Conservation (phyloP, 2,329 filamentous ascomycete species). For the Emydomyces testavorans region DNA sequence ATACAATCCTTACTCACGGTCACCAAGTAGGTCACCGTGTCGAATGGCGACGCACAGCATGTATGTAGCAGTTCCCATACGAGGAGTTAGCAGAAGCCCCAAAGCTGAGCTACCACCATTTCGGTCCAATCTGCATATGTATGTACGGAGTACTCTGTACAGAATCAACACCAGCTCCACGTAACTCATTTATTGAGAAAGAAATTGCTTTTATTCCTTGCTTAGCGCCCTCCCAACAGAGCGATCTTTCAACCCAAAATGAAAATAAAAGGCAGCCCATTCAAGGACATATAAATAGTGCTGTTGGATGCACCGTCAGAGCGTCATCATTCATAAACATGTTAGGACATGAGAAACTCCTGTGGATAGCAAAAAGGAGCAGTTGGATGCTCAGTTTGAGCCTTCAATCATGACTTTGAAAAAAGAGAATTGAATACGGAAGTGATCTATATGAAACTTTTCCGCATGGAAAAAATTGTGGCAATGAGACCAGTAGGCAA, state of each 20-base stretch:
- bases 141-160: too few relatives aligned
- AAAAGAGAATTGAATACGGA: not conserved
- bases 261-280: not conserved
- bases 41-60: too few relatives aligned
- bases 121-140: too few relatives aligned
- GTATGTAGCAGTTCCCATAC: too few relatives aligned
- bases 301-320: constrained; percentile 11
- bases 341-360: constrained; percentile 2
- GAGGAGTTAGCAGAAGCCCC: too few relatives aligned
- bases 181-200: not conserved
- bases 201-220: too few relatives aligned
- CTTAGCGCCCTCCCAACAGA: too few relatives aligned
- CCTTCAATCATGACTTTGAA: not conserved
- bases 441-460: not conserved
- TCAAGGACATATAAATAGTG: too few relatives aligned
- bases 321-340: constrained; percentile 8
- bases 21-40: too few relatives aligned
- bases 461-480: not conserved
- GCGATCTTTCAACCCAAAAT: not conserved
- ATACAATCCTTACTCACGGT: too few relatives aligned
- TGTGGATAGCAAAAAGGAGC: constrained; percentile 11
- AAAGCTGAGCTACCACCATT: too few relatives aligned
- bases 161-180: not conserved
- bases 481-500: not conserved
- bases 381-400: constrained; percentile 14